These are phyloP conservation scores for Nitzschia palea DNA, from an alignment of 108 stramenopile species.

Conservation along the genomic window DNA sequence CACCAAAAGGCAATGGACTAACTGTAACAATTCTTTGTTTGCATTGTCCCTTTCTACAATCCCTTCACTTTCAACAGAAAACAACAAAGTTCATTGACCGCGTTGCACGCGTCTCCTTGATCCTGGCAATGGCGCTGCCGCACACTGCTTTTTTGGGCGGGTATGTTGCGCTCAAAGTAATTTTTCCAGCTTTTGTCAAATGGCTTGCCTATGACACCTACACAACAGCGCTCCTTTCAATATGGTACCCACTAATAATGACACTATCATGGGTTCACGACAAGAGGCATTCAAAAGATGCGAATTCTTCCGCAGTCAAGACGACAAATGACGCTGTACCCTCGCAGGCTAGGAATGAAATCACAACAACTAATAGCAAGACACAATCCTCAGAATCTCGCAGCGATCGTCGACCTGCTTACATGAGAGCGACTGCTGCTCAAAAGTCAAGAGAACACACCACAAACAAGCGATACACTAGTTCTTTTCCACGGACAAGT, in stretches of 20 bases:
- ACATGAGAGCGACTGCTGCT: slow-evolving; percentile 1
- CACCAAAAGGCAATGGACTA: too few species aligned
- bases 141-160: slow-evolving; percentile 58
- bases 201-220: slow-evolving; percentile 64
- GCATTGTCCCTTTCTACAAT: too few species aligned
- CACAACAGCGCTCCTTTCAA: slow-evolving; percentile 34
- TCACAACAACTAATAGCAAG: too few species aligned
- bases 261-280: slow-evolving; percentile 52
- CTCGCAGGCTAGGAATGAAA: too few species aligned
- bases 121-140: slow-evolving; percentile 71
- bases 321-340: too few species aligned
- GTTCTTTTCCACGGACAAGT: background rate
- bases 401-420: background rate
- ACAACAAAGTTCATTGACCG: slow-evolving; percentile 13
- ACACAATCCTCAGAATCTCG: too few species aligned
- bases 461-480: background rate
- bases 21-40: too few species aligned
- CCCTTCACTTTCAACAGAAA: slow-evolving; percentile 6
- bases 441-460: slow-evolving; percentile 1
- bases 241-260: slow-evolving; percentile 57
- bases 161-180: slow-evolving; percentile 28
- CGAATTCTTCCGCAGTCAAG: background rate
- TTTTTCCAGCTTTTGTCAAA: slow-evolving; percentile 49
- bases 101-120: slow-evolving; percentile 60
- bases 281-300: background rate